A percentile compares a stretch with the other conserved stretches of the same genome.
Conservation (phyloP, 2,329 filamentous ascomycete genomes). For the Xylaria sp. region DNA sequence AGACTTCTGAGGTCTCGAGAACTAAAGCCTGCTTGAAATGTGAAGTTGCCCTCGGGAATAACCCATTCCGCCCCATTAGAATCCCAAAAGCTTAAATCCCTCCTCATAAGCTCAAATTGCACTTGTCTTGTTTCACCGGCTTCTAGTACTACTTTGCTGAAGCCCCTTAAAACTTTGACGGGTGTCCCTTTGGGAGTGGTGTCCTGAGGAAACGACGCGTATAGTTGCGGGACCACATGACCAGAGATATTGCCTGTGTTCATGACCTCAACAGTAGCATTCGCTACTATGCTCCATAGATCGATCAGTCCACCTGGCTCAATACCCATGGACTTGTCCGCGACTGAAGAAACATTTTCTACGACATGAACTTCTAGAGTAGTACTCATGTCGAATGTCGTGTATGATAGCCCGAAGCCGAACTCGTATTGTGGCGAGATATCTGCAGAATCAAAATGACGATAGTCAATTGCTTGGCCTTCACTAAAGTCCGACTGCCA, state of each 20-base stretch:
- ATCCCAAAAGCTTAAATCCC: constrained; percentile 63
- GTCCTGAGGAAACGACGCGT: constrained; percentile 57
- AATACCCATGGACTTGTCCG: constrained; percentile 46
- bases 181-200: constrained; percentile 57
- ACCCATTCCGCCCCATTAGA: constrained; percentile 55
- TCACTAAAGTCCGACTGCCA: constrained; percentile 66
- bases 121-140: constrained; percentile 54
- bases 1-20: constrained; percentile 35
- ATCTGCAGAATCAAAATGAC: constrained; percentile 69
- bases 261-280: constrained; percentile 57
- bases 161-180: constrained; percentile 60
- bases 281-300: constrained; percentile 63
- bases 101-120: constrained; percentile 57
- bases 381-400: constrained; percentile 61
- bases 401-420: constrained; percentile 66
- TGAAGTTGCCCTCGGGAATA: constrained; percentile 39
- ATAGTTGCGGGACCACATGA: constrained; percentile 65
- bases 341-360: constrained; percentile 40
- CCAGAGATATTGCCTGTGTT: constrained; percentile 63
- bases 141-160: constrained; percentile 60
- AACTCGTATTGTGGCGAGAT: constrained; percentile 72
- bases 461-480: constrained; percentile 75
- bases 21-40: constrained; percentile 37
- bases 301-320: constrained; percentile 66
- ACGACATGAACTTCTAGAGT: constrained; percentile 53